Evolutionary conservation across 2,329 filamentous ascomycete genomes (phyloP).

Genomic region (Xylaria hypoxylon): DNA sequence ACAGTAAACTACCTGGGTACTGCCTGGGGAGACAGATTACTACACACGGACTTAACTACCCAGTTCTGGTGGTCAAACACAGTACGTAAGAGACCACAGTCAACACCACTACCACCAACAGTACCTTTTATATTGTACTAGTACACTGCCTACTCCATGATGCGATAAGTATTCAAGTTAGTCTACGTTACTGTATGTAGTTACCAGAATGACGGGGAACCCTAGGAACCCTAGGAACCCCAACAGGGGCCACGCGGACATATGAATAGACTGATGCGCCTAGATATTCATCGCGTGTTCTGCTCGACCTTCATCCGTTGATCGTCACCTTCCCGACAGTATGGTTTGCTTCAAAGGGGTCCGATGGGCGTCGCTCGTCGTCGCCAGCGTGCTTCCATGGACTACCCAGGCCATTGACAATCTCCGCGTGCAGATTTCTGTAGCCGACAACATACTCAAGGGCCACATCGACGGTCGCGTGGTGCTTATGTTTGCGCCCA

Average conservation of each 20-base stretch:
- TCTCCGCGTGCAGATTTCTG: constrained; percentile 43
- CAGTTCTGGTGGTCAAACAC: not conserved
- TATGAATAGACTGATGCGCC: constrained; percentile 19
- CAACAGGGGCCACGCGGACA: constrained; percentile 11
- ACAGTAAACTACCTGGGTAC: not conserved
- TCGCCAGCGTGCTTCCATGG: constrained; percentile 27
- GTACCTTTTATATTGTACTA: not conserved
- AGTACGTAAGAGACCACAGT: not conserved
- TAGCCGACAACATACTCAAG: constrained; percentile 40
- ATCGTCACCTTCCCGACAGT: constrained; percentile 7
- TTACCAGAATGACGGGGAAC: constrained; percentile 17
- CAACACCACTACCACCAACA: not conserved
- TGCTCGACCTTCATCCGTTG: not conserved
- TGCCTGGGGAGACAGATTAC: not conserved
- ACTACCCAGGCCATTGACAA: constrained; percentile 12
- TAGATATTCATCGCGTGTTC: constrained; percentile 1
- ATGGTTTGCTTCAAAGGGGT: constrained; percentile 33
- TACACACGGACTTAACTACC: not conserved
- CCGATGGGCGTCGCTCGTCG: constrained; percentile 33
- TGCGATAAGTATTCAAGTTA: constrained; percentile 1
- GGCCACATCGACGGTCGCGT: constrained; percentile 40
- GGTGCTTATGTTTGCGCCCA: constrained; percentile 45
- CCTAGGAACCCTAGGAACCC: not conserved
- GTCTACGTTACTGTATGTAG: not conserved
- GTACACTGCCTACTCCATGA: not conserved